A percentile compares a stretch with the other conserved stretches of the same genome.
phyloP scores from a whole-genome alignment of 768 basidiomycete genomes.

The Mycena vitilis region DNA sequence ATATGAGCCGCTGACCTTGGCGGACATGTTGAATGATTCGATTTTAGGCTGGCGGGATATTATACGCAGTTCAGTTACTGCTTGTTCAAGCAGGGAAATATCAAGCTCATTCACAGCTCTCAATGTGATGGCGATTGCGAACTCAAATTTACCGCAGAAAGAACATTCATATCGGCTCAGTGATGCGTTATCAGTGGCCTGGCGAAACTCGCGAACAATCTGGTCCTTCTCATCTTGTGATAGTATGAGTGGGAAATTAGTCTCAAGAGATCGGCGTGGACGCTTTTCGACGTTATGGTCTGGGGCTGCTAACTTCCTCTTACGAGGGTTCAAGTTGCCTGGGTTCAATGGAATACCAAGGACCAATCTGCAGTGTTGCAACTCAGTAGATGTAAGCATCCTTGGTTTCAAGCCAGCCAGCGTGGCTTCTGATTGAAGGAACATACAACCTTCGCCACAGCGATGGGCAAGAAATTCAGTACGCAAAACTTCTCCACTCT shows the following conservation, averaged over 20 bases:
- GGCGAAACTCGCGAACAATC: conserved; percentile 20
- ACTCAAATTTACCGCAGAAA: conserved; percentile 19
- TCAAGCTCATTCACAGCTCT: conserved; percentile 11
- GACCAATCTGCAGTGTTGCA: neutral
- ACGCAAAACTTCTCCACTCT: too few species aligned
- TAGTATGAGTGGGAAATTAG: conserved; percentile 1
- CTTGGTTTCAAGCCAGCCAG: too few species aligned
- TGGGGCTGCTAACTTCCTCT: neutral
- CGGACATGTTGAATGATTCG: neutral
- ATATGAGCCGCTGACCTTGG: conserved; percentile 1
- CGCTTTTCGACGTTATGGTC: neutral
- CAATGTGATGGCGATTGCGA: neutral
- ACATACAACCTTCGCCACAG: too few species aligned
- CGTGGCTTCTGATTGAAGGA: too few species aligned
- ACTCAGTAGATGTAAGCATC: neutral
- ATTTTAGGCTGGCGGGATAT: conserved; percentile 20
- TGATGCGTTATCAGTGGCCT: conserved; percentile 7
- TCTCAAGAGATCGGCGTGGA: neutral
- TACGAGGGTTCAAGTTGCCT: neutral
- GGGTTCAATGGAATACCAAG: too few species aligned
- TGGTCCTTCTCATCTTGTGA: conserved; percentile 21
- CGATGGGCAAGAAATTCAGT: too few species aligned
- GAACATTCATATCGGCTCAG: conserved; percentile 16
- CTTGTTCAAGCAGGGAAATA: conserved; percentile 22
- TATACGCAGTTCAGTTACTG: conserved; percentile 12